Evolutionary conservation across 371 early-diverging fungal genomes (phyloP), one percentile per base, ranked within the genome.

Genomic region (Rhizopus sp.): DNA sequence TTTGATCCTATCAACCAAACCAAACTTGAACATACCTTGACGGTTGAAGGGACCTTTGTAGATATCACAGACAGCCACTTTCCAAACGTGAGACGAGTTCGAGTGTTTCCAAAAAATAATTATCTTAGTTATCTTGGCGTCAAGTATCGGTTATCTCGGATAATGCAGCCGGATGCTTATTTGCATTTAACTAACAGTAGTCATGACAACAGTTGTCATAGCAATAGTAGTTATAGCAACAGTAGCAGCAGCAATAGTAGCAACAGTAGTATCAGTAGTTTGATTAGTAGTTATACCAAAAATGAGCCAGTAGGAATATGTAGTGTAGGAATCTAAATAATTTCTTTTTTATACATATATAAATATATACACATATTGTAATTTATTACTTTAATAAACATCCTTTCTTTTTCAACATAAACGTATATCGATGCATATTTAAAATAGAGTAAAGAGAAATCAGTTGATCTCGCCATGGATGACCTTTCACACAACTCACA

Each of bases 151-250:
- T 58, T 72, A 35, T 68, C 69, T 47, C 68, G 73, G 40, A 68
- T 69, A 47, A 62, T 73, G 62, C 70, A 73, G 55, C 70, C 73
- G n/a, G 73, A 69, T 58, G 68, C 68, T 48, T 69, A 64, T 62
- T 59, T 67, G 52, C 64, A 69, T 60, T 69, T 68, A 56, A 66
- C 62, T 44, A 39, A 59, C 10, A 44, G 60, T 48, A 61, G 61
- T 57, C 56, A 65, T 46, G 54, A 50, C 45, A 64, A 53, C 31
- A 29, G 7, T 23, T 23, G 7, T 16, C 23, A 23, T 23, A 41
- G 30, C 15, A 33, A 31, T 57, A 12, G 32, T 49, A 49, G 40
- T 49, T 50, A 40, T 39, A 16, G 39, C 7, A 48, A 13, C 38
- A 17, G 13, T 29, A 52, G 16, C 13, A 9, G 40, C 13, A 39